phyloP scores from a whole-genome alignment of 331 rosid species.

The Telfairia occidentalis region DNA sequence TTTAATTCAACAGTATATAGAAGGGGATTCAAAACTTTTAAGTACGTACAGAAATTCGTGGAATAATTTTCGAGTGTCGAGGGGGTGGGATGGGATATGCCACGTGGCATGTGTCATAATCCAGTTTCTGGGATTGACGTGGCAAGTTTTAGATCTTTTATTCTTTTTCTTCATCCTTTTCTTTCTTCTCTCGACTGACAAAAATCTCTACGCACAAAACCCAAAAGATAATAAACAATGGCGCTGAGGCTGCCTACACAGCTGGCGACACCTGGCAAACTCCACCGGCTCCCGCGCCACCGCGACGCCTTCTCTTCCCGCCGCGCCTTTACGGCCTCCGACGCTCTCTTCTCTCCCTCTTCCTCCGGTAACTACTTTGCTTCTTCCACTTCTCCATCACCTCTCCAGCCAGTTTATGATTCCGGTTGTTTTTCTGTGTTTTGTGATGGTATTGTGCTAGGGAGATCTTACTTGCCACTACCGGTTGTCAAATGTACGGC shows the following conservation, averaged over 20 bases:
- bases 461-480: conserved; percentile 13
- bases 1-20: no score
- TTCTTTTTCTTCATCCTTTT: conserved; percentile 6
- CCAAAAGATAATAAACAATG: conserved; percentile 15
- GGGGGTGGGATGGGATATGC: no score
- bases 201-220: conserved; percentile 2
- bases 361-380: conserved; percentile 12
- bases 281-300: conserved; percentile 13
- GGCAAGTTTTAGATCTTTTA: conserved; percentile 28
- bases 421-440: neutral
- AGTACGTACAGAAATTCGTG: no score
- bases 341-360: conserved; percentile 20
- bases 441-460: conserved; percentile 10
- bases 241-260: conserved; percentile 41
- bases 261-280: conserved; percentile 22
- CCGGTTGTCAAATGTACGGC: conserved; percentile 30
- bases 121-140: conserved; percentile 32
- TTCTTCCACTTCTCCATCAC: neutral
- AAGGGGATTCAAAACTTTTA: no score
- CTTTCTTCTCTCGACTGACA: neutral
- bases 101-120: conserved; percentile 22
- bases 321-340: conserved; percentile 26
- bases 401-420: neutral
- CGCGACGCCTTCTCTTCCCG: conserved; percentile 27
- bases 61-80: no score